Base-by-base conservation (phyloP, 2,329 filamentous ascomycete species). In the Trichoderma lentiforme region DNA sequence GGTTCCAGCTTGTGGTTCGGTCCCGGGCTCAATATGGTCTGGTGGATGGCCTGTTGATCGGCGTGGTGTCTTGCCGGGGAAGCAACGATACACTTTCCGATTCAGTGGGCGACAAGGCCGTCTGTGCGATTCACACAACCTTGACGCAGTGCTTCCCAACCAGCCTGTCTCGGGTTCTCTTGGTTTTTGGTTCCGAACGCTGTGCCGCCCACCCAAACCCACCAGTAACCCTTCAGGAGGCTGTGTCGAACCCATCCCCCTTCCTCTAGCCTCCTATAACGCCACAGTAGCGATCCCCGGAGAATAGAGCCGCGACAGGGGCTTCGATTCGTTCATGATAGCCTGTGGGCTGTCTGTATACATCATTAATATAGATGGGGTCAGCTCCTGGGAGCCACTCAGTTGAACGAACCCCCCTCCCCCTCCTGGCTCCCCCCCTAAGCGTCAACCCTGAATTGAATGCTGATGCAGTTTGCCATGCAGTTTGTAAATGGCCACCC, bases 381-480 rank as follows among this genome's bases (percentile, higher is more conserved):
- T 43, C 18, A 69, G 66, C 36, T 61, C 43, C n/a, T 14, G 28
- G 32, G 43, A 30, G 32, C 57, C 57, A 60, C 57, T 34, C 28
- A 36, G 63, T 30, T 56, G 8, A 26, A 32, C 39, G 28, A 11
- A 21, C 39, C 56, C 66, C 56, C 43, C 30, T 21, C n/a, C 30
- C n/a, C 30, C 30, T 56, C 15, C n/a, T 56, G 9, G 26, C 30
- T 14, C 14, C 30, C 26, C 36, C 39, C 47, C 26, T 57, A 30
- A 60, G 36, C 56, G 24, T 68, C 34, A 60, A 47, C 28, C 66
- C 56, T 69, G 56, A 61, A 61, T 15, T 51, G 28, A 65, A 24
- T 71, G 69, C 60, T 65, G 69, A 65, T 71, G 60, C 43, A 73
- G 62, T 73, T 68, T 72, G 72, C 72, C 57, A 47, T 72, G 71